Evolutionary conservation across 2,329 filamentous ascomycete species (phyloP).

Genomic region (Epicoccum sorghinum): DNA sequence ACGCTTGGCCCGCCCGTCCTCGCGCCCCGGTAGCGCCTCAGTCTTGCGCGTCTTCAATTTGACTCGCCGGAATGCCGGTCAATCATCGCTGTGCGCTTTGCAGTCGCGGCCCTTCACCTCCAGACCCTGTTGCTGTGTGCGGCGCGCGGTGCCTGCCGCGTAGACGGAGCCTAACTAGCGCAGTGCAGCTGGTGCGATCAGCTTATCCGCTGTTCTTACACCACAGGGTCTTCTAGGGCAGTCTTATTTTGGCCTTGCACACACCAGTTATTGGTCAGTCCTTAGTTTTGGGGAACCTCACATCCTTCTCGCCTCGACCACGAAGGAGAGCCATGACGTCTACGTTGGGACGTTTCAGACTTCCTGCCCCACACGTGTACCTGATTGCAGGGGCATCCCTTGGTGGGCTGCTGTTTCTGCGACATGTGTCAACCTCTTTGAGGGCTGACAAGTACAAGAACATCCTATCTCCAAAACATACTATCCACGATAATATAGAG

Average conservation of each 20-base stretch:
- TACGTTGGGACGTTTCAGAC: constrained; percentile 22
- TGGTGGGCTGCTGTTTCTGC: constrained; percentile 31
- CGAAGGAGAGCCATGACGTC: constrained; percentile 11
- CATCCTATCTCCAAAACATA: constrained; percentile 37
- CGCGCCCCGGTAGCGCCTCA: constrained; percentile 8
- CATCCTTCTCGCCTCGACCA: constrained; percentile 12
- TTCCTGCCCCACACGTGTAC: constrained; percentile 25
- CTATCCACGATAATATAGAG: constrained; percentile 28
- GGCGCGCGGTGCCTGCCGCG: neutral
- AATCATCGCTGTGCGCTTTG: neutral
- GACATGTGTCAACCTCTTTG: constrained; percentile 27
- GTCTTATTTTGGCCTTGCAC: constrained; percentile 25
- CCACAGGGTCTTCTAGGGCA: constrained; percentile 3
- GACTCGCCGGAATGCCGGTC: constrained; percentile 2
- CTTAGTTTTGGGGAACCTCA: constrained; percentile 3
- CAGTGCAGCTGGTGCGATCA: constrained; percentile 11
- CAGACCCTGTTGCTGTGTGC: neutral
- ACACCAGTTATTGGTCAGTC: constrained; percentile 26
- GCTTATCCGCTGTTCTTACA: constrained; percentile 5
- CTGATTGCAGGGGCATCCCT: constrained; percentile 36
- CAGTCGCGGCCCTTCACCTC: neutral
- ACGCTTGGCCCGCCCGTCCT: constrained; percentile 17
- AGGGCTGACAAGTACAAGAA: constrained; percentile 19
- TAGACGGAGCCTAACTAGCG: constrained; percentile 9
- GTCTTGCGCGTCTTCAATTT: constrained; percentile 17